A percentile compares a stretch with the other conserved stretches of the same genome.
Conservation (phyloP, 441 rosid genomes). For the Isatis lusitanica region DNA sequence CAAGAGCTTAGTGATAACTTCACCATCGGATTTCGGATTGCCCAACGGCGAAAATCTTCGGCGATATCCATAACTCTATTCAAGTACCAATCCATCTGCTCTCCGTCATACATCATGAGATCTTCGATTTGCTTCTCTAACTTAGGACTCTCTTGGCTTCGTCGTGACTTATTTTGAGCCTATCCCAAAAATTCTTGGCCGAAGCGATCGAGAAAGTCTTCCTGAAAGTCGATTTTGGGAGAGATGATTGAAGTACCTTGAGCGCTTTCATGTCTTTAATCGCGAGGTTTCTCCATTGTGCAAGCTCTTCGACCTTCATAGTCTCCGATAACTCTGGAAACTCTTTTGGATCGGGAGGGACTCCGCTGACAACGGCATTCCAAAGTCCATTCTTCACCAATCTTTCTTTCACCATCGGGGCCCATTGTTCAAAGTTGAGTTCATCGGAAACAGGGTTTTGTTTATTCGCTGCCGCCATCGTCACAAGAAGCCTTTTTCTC, state of each 20-base stretch:
- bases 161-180: not conserved
- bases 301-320: not conserved
- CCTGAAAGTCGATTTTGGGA: conserved; percentile 9
- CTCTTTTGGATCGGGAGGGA: conserved; percentile 13
- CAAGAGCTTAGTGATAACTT: conserved; percentile 6
- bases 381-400: conserved; percentile 12
- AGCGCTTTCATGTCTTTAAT: conserved; percentile 1
- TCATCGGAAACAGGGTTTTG: not conserved
- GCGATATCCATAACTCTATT: not conserved
- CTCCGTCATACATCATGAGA: conserved; percentile 9
- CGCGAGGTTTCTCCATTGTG: conserved; percentile 9
- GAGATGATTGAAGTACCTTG: conserved; percentile 12
- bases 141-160: not conserved
- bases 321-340: conserved; percentile 11
- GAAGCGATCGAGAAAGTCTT: not conserved
- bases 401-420: not conserved
- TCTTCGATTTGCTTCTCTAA: conserved; percentile 16
- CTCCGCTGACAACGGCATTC: conserved; percentile 4
- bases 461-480: not conserved
- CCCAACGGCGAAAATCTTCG: not conserved
- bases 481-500: not conserved
- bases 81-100: not conserved
- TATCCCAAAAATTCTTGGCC: conserved; percentile 20
- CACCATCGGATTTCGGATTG: not conserved
- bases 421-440: conserved; percentile 3